These are phyloP conservation scores for Solanum pimpinellifolium DNA, from an alignment of 257 asterid genomes.

Conservation along the genomic window DNA sequence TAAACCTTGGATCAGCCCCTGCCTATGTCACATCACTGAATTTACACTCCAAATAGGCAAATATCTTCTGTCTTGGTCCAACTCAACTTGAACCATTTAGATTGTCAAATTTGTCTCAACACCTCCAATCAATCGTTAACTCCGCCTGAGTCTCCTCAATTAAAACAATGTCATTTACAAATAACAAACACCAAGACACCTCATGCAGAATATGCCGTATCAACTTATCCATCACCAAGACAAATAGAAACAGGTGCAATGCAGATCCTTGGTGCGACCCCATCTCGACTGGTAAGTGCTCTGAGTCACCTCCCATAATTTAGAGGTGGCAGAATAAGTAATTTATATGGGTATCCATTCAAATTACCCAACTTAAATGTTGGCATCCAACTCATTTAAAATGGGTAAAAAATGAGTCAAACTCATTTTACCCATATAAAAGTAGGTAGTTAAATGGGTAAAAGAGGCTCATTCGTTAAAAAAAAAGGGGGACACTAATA, in stretches of 20 bases:
- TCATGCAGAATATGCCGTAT: not conserved
- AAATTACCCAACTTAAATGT: not conserved
- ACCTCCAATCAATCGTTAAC: not conserved
- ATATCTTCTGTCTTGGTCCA: not conserved
- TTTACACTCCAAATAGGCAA: not conserved
- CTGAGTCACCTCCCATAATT: not conserved
- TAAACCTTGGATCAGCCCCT: too few species aligned
- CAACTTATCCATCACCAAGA: not conserved
- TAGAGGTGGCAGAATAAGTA: not conserved
- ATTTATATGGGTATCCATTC: not conserved
- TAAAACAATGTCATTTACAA: not conserved
- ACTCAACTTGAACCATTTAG: not conserved
- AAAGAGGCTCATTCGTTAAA: too few species aligned
- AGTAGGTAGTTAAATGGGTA: not conserved
- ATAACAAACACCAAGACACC: not conserved
- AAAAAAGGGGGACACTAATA: too few species aligned
- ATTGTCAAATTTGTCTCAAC: not conserved
- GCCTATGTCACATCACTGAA: not conserved
- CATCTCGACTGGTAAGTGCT: not conserved
- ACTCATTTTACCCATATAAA: not conserved
- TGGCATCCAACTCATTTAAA: not conserved
- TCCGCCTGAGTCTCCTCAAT: not conserved
- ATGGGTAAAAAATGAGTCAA: not conserved
- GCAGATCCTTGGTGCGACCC: not conserved
- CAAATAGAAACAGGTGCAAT: not conserved